A percentile compares a stretch with the other conserved stretches of the same genome.
Evolutionary conservation across 208 protist species (phyloP).

Genomic region (Porcisia hertigi): DNA sequence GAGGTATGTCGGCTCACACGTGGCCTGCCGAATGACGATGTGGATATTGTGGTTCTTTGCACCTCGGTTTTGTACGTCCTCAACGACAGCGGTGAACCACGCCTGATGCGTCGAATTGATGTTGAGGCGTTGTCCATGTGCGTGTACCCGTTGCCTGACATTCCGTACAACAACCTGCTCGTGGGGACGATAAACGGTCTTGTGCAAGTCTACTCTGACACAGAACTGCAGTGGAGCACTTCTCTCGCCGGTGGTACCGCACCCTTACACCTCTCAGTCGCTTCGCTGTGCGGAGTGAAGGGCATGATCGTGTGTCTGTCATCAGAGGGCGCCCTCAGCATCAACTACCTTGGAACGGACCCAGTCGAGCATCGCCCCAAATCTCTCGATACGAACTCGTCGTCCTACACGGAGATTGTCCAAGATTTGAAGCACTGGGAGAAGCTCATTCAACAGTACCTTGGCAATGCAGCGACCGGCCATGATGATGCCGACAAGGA

Average conservation of each 20-base stretch:
- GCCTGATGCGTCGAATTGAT: slow-evolving; percentile 68
- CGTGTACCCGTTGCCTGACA: slow-evolving; percentile 60
- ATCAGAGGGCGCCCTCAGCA: slow-evolving; percentile 56
- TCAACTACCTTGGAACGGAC: slow-evolving; percentile 95
- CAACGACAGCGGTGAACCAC: slow-evolving; percentile 43
- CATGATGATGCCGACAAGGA: slow-evolving; percentile 9
- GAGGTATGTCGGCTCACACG: slow-evolving; percentile 62
- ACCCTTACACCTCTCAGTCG: slow-evolving; percentile 66
- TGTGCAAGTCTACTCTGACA: slow-evolving; percentile 86
- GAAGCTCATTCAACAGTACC: slow-evolving; percentile 54
- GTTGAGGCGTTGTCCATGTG: slow-evolving; percentile 61
- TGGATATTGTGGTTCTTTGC: slow-evolving; percentile 84
- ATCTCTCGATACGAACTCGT: slow-evolving; percentile 71
- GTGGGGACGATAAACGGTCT: slow-evolving; percentile 71
- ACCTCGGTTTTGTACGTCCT: slow-evolving; percentile 78
- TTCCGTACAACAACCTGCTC: slow-evolving; percentile 76
- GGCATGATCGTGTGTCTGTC: slow-evolving; percentile 84
- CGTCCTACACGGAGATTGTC: slow-evolving; percentile 85
- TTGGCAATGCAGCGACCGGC: neutral
- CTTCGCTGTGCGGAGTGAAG: slow-evolving; percentile 55
- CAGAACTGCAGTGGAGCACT: slow-evolving; percentile 88
- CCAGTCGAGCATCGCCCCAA: slow-evolving; percentile 73
- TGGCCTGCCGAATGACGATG: slow-evolving; percentile 37
- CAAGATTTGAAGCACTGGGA: slow-evolving; percentile 78
- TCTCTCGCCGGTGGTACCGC: slow-evolving; percentile 37